Evolutionary conservation across 176 grass and related monocot genomes (phyloP).

Genomic region (Oryza officinalis): DNA sequence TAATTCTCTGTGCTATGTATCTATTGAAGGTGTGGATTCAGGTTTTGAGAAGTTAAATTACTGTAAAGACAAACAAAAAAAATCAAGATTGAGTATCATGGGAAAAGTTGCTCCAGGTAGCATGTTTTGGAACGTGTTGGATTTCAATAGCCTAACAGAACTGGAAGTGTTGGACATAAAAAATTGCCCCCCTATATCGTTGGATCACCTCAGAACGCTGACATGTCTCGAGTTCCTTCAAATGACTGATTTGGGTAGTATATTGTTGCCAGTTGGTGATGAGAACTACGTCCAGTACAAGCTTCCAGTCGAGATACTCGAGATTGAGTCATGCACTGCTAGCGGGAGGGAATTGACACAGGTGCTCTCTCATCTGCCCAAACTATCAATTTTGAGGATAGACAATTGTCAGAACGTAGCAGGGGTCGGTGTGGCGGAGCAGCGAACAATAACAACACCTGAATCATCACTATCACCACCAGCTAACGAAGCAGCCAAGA

Average conservation of each 20-base stretch:
- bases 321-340: rapidly evolving
- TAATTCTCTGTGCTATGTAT: rapidly evolving
- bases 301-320: rapidly evolving
- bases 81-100: rapidly evolving
- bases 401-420: rapidly evolving
- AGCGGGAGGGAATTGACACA: neutral
- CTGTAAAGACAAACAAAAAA: rapidly evolving
- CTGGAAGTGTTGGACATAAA: rapidly evolving
- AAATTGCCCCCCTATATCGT: rapidly evolving
- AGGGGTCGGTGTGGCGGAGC: neutral
- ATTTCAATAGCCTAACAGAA: neutral
- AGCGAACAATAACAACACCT: neutral
- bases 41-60: rapidly evolving
- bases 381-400: rapidly evolving
- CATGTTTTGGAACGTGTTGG: neutral
- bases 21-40: neutral
- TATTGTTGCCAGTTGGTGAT: neutral
- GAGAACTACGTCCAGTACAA: neutral
- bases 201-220: neutral
- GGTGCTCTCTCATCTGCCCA: neutral
- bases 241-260: rapidly evolving
- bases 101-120: rapidly evolving
- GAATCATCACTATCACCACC: too few species aligned
- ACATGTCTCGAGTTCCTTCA: rapidly evolving
- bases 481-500: too few species aligned